These are phyloP conservation scores for Fusarium chuoi DNA, from an alignment of 2,329 filamentous ascomycete genomes.

Conservation along the genomic window DNA sequence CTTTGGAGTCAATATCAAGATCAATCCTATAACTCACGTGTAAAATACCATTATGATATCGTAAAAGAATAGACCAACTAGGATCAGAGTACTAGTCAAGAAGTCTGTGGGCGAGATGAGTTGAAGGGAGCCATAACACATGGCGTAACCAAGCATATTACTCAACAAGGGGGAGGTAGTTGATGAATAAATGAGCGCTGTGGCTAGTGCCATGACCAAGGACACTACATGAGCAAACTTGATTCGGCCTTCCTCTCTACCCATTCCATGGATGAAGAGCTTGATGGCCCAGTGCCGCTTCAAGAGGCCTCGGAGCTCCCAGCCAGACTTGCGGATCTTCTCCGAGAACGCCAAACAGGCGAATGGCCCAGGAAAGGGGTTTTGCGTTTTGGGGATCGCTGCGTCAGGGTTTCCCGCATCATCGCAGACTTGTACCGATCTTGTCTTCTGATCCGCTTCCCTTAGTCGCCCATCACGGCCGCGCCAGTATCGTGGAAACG, in stretches of 20 bases:
- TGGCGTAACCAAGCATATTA: conserved; percentile 87
- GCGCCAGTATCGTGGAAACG: conserved; percentile 79
- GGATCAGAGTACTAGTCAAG: conserved; percentile 79
- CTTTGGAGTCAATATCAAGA: neutral
- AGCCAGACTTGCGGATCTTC: conserved; percentile 46
- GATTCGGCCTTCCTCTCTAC: conserved; percentile 59
- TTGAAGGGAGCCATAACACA: conserved; percentile 85
- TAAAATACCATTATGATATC: conserved; percentile 95
- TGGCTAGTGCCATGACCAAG: conserved; percentile 62
- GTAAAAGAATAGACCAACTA: conserved; percentile 88
- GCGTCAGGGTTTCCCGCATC: conserved; percentile 46
- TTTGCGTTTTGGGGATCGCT: conserved; percentile 37
- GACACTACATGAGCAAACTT: conserved; percentile 69
- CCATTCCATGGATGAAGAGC: conserved; percentile 62
- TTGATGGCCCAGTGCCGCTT: conserved; percentile 63
- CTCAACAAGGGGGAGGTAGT: conserved; percentile 70
- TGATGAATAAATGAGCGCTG: conserved; percentile 74
- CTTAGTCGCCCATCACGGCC: conserved; percentile 55
- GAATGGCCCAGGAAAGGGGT: conserved; percentile 48
- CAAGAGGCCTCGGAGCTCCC: conserved; percentile 63
- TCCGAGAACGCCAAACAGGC: conserved; percentile 48
- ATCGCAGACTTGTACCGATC: conserved; percentile 52
- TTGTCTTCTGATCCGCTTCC: conserved; percentile 55
- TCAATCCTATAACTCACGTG: conserved; percentile 62
- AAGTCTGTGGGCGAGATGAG: conserved; percentile 92